These are phyloP conservation scores for Rhodamnia rubescens DNA, from an alignment of 345 rosid species.

Conservation along the genomic window DNA sequence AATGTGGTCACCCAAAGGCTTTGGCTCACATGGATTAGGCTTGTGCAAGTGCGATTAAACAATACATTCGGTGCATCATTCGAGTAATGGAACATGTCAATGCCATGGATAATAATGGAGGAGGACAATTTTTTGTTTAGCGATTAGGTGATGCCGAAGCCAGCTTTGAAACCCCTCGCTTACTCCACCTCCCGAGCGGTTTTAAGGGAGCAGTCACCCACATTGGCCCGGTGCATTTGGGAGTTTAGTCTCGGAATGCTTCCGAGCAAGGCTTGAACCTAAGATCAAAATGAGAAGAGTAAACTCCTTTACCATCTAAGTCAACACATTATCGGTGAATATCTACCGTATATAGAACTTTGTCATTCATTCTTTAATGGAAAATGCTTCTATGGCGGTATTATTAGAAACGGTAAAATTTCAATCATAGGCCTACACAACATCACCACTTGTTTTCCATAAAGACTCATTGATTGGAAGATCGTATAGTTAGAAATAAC, in stretches of 20 bases:
- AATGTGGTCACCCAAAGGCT: background rate
- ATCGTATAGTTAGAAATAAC: too few species aligned
- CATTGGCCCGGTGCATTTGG: background rate
- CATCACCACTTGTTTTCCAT: too few species aligned
- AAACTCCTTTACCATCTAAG: background rate
- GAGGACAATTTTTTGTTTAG: background rate
- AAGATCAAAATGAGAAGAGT: background rate
- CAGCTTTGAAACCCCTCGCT: background rate
- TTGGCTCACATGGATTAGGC: background rate
- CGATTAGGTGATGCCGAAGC: background rate
- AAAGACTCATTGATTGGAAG: too few species aligned
- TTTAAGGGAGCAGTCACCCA: background rate
- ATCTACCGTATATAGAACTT: background rate
- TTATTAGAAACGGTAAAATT: rapidly evolving
- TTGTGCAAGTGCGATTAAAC: background rate
- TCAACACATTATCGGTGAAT: background rate
- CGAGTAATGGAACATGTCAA: background rate
- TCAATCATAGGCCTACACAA: too few species aligned
- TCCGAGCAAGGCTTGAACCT: background rate
- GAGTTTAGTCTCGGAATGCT: background rate
- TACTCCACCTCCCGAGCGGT: background rate
- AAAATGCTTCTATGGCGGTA: too few species aligned
- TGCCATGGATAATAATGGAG: background rate
- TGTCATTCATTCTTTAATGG: background rate
- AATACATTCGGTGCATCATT: background rate